Evolutionary conservation across 495 filamentous ascomycete species (phyloP), one percentile per base, ranked within the genome.

Genomic region (Darksidea phi): DNA sequence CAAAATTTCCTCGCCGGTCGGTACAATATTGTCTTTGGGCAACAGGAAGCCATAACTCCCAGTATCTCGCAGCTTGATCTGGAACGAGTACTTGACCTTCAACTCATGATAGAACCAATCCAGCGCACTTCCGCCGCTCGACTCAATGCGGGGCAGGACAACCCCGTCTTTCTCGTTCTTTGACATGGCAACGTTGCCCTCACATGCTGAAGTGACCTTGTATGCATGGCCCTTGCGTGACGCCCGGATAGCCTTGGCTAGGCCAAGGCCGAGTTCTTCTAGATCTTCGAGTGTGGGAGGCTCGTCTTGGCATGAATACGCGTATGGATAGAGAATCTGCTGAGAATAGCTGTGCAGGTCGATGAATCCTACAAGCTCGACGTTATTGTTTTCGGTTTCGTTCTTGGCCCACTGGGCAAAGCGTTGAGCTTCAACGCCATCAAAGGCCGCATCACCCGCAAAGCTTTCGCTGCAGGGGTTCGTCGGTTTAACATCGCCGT

Each of bases 321-420:
- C 85, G 74, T 93, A 97, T 0, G 94, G 94, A 70, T 93, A 96
- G 10, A 97, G 79, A 25, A 98, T 86, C 74, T 97, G 89, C 74
- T 98, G 93, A 18, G 90, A 93, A 75, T 98, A 98, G 24, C 89
- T 94, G 70, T 98, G 94, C 26, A 98, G 78, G 73, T 98, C 94
- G 18, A 98, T 75, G 57, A 95, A 88, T 1, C 85, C 91, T 13
- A 90, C 82, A 60, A 98, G 87, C 26, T 86, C 79, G 12, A 83
- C 81, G 34, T 84, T 82, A 69, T 89, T 84, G 60, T 81, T 77
- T 13, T 85, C 78, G 0, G 89, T 92, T 71, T 95, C 83, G 67
- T 95, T 96, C 63, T 80, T 82, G 0, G 88, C 89, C 93, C 94
- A 98, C 34, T 88, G 79, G 8, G 90, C 88, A 21, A 98, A 75